Evolutionary conservation across 2,329 filamentous ascomycete species (phyloP), one percentile per base, ranked within the genome.

Genomic region (Microdochium paspali): DNA sequence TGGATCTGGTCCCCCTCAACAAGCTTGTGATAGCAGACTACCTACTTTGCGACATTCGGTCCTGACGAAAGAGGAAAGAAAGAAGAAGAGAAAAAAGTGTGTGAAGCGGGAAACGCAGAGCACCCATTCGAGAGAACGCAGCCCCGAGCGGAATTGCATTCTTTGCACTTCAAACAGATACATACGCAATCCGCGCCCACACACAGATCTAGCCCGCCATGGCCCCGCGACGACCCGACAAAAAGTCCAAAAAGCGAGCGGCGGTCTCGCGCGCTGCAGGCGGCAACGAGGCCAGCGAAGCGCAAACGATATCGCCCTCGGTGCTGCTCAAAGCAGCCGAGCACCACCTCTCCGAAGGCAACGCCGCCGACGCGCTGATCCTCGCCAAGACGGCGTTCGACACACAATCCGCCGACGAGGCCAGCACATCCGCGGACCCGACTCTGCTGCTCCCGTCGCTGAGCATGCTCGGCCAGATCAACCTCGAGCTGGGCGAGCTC

Each of bases 401-500:
- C 12, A 50, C 54, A 2, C 58, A 56, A 2, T 32, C 54, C 1
- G 50, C 54, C 3, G 56, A 53, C 21, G 68, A 65, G 32, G n/a
- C n/a, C n/a, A 72, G 74, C 54, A 72, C 74, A 46, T 75, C 77
- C 43, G 13, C 15, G 15, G 35, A 40, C 18, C 6, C 18, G 12
- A 40, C 35, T 9, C 35, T 40, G 12, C 18, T 40, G 15, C 71
- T 88, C 15, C 74, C 82, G 10, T 85, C 86, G 1, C 69, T 90
- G 45, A 87, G 85, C 55, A 70, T 95, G 28, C 75, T 93, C 21
- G 90, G 86, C 47, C 87, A 94, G 58, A 88, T 94, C 58, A 76
- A 82, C 57, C 76, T 95, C 48, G 89, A 95, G 61, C 68, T 87
- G 3, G 90, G 93, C 52, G 87, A 96, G 42, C 74, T 87, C 47